A percentile compares a stretch with the other conserved stretches of the same genome.
Conservation (phyloP, 371 early-diverging fungal genomes). For the Mucor plumbeus region DNA sequence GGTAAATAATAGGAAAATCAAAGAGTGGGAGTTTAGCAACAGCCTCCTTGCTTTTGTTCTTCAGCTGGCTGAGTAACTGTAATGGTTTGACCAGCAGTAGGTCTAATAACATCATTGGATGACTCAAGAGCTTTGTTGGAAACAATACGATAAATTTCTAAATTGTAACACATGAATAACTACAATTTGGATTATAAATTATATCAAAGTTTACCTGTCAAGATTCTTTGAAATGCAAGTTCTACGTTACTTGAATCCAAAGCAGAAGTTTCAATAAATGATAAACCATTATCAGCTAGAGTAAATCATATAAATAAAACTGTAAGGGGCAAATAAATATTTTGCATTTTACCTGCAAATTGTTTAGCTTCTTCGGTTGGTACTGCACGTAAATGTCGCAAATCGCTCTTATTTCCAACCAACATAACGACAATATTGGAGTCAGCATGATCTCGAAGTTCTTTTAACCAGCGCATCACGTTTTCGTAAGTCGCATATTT, state of each 20-base stretch:
- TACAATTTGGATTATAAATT: neutral
- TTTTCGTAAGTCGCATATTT: conserved; percentile 96
- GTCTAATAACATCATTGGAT: conserved; percentile 71
- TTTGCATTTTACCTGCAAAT: conserved; percentile 79
- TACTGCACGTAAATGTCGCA: conserved; percentile 94
- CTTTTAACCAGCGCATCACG: conserved; percentile 97
- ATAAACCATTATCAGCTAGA: conserved; percentile 84
- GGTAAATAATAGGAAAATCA: neutral
- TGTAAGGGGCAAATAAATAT: conserved; percentile 2
- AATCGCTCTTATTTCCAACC: conserved; percentile 99
- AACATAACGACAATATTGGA: conserved; percentile 98
- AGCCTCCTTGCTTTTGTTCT: conserved; percentile 77
- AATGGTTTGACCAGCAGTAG: conserved; percentile 80
- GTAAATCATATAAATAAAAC: conserved; percentile 14
- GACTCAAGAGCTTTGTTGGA: conserved; percentile 91
- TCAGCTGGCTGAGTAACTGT: conserved; percentile 72
- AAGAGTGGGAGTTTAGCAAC: conserved; percentile 37
- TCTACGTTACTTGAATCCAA: conserved; percentile 95
- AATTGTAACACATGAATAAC: neutral
- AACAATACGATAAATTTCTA: conserved; percentile 93
- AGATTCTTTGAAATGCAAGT: conserved; percentile 89
- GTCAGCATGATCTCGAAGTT: conserved; percentile 98
- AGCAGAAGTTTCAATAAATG: conserved; percentile 96
- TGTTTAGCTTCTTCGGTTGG: conserved; percentile 96
- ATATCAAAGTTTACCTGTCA: conserved; percentile 69